Evolutionary conservation across 1,284 basidiomycete species (phyloP).

Genomic region (Malassezia yamatoensis): DNA sequence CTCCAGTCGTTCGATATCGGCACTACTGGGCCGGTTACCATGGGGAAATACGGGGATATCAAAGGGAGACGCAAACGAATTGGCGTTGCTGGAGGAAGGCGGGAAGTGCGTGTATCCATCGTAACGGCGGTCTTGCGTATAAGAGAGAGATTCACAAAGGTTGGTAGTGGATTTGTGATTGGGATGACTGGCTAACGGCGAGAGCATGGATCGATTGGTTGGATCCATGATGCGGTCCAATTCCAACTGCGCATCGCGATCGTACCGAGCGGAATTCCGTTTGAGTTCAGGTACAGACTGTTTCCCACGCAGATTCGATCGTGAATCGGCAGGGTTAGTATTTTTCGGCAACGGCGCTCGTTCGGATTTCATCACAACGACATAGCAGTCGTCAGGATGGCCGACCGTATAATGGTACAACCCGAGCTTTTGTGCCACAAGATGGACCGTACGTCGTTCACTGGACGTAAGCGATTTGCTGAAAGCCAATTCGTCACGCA

Average conservation of each 20-base stretch:
- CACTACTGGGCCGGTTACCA: constrained; percentile 9
- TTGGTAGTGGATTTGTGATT: constrained; percentile 29
- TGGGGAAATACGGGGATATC: constrained; percentile 36
- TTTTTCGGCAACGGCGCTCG: background rate
- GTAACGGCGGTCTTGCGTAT: constrained; percentile 40
- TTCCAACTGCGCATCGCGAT: background rate
- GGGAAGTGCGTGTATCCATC: constrained; percentile 19
- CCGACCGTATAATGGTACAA: constrained; percentile 89
- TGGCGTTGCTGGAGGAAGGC: background rate
- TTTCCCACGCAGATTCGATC: constrained; percentile 32
- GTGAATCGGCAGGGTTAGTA: constrained; percentile 18
- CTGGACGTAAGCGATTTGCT: constrained; percentile 71
- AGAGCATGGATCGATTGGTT: constrained; percentile 1
- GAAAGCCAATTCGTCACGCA: constrained; percentile 94
- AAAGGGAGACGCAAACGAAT: constrained; percentile 34
- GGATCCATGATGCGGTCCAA: background rate
- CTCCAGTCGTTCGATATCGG: constrained; percentile 6
- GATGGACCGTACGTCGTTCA: constrained; percentile 83
- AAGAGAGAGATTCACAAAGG: constrained; percentile 39
- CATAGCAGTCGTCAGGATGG: constrained; percentile 81
- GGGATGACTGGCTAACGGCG: constrained; percentile 15
- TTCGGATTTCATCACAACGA: constrained; percentile 59
- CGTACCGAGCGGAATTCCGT: constrained; percentile 11
- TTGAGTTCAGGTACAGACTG: constrained; percentile 47
- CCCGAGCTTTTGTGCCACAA: constrained; percentile 88